Evolutionary conservation across 805 yeast genomes (phyloP), one percentile per base, ranked within the genome.

Genomic region (Metschnikowia anglica): DNA sequence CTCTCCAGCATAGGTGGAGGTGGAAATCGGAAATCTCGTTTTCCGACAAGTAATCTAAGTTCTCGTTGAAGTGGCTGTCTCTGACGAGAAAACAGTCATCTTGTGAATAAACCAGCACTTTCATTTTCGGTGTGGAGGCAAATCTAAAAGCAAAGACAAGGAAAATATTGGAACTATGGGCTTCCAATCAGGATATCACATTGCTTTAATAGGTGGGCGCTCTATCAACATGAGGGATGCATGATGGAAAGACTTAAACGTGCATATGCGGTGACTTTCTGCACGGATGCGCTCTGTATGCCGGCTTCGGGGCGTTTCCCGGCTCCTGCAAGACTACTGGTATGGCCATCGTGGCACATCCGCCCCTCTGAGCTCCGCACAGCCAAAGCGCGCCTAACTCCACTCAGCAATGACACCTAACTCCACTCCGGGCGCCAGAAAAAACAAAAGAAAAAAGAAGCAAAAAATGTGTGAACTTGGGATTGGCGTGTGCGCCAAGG

Each of bases 21-120:
- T 54, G 53, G 30, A 44, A 46, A 21, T 47, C 37, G 19, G 56
- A 41, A 17, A 55, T 49, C 35, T 45, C 25, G 27, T 17, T 28
- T 8, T 41, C 26, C 1, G 54, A 41, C 48, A 65, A 53, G 52
- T 66, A 67, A 48, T 67, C 72, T 32, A 65, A 52, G 46, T 66
- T 67, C 42, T 64, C 55, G 36, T 17, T 13, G 37, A 36, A 49
- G 9, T 43, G 38, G 33, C 33, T 34, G 13, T 31, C 27, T 27
- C 39, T 41, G 24, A 37, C 37, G 8, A 52, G 30, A 30, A 25
- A 41, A 15, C 42, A 42, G 41, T 52, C 55, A 46, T 52, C 54
- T 40, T 43, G 39, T 16, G 45, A 32, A 26, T 18, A 36, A 9
- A 32, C 11, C 23, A 36, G 36, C 47, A 46, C n/a, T n/a, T n/a